Evolutionary conservation across 164 flowering plant genomes (phyloP), one percentile per base, ranked within the genome.

Genomic region (Annona squamosa): DNA sequence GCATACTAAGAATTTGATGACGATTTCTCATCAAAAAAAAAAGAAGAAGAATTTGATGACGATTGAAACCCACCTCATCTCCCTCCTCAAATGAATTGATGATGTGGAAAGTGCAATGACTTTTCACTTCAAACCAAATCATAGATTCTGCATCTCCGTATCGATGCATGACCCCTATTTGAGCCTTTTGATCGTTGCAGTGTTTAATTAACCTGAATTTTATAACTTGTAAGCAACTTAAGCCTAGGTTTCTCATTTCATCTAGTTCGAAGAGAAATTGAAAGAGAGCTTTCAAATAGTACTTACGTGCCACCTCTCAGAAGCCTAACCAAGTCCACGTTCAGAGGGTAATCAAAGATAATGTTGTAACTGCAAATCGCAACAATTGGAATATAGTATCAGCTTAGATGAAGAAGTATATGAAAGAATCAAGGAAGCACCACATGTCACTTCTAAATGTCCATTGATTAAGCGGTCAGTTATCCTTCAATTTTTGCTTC

Each of bases 1-100:
- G 19, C 62, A 70, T 10, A 47, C 26, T 44, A n/a, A 19, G 17
- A 46, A 26, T 26, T 26, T 26, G 43, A 61, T 41, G 44, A 56
- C 6, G 52, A 56, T 71, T 18, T 42, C 41, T 2, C 13, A 17
- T n/a, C 37, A 37, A 16, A 37, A 65, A 37, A 42, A 37, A 19
- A 42, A 70, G 42, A 47, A 19, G 44, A n/a, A 19, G 17, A 46
- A 26, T 26, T 26, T 26, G 43, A 61, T 41, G 44, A 56, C 6
- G 42, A 56, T 71, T 18, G 26, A 46, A 44, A 45, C 16, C n/a
- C 44, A 76, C 74, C 74, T 76, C 74, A n/a, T 65, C 74, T 18
- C 74, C 78, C 10, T 76, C 77, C 69, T 75, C 77, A 46, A 69
- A 75, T 7, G 47, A 69, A n/a, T 75, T 69, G 26, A 75, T 69